Evolutionary conservation across 2,329 filamentous ascomycete genomes (phyloP), one percentile per base, ranked within the genome.

Genomic region (Emergomyces orientalis): DNA sequence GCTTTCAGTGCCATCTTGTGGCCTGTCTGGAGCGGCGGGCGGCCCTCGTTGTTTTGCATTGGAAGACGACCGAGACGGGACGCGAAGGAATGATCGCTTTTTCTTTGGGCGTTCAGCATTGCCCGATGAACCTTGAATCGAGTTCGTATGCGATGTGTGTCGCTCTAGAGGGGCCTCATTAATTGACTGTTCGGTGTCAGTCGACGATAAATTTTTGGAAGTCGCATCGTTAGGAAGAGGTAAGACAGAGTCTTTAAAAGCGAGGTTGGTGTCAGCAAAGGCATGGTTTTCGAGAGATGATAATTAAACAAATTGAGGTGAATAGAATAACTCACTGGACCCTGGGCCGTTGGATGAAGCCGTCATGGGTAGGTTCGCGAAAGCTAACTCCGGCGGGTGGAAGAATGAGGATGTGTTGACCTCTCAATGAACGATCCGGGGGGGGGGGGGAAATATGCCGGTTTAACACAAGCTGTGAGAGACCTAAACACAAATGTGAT

Each of bases 1-100:
- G 72, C 84, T 88, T 69, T 85, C 85, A 32, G 72, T 70, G 55
- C 72, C 73, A 64, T 75, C 72, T 34, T 71, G 68, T 43, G 68
- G 64, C n/a, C 66, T 64, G 39, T 76, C 74, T 59, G 71, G 71
- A 13, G 71, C 71, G n/a, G 74, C 71, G n/a, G 71, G 64, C 0
- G 67, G 69, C 45, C 72, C 70, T 62, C 73, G 71, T 61, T 73
- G 73, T 59, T 75, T 75, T 32, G 68, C 67, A 64, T 72, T 74
- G 27, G 74, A 74, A 11, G 76, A 77, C 43, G 73, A 71, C 62
- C 74, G 73, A 63, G 75, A 77, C 25, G 75, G 69, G 45, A 76
- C 71, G 49, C 71, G 73, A 32, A 76, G 67, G 34, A 76, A 69
- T 37, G 75, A 69, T 63, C 72, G 71, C 47, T 73, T 72, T 65